A percentile compares a stretch with the other conserved stretches of the same genome.
Evolutionary conservation across 2,329 filamentous ascomycete species (phyloP).

Genomic region (Cadophora malorum): DNA sequence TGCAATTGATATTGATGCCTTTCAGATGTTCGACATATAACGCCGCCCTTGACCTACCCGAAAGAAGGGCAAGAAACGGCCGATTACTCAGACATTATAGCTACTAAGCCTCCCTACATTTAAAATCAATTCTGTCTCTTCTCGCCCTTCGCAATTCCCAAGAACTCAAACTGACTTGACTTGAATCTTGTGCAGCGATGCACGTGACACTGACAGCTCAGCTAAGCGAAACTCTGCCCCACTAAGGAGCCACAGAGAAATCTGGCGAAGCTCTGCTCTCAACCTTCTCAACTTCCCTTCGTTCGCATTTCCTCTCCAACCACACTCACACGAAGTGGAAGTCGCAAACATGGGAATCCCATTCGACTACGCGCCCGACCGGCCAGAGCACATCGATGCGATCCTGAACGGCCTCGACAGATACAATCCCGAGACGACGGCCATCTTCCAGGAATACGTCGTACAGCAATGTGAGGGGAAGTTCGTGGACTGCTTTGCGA

Average conservation of each 20-base stretch:
- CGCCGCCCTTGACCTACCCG: no score
- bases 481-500: slow-evolving; percentile 95
- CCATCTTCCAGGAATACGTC: slow-evolving; percentile 92
- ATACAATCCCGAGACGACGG: slow-evolving; percentile 97
- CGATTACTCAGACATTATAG: no score
- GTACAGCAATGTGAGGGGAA: slow-evolving; percentile 93
- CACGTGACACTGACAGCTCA: neutral
- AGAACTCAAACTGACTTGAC: no score
- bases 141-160: no score
- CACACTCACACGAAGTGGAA: neutral
- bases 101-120: no score
- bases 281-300: neutral
- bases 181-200: neutral
- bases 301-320: neutral
- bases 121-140: no score
- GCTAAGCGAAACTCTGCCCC: neutral
- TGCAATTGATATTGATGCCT: neutral
- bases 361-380: slow-evolving; percentile 88
- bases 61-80: no score
- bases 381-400: slow-evolving; percentile 87
- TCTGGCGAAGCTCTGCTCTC: neutral
- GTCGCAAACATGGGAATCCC: slow-evolving; percentile 46
- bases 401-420: slow-evolving; percentile 98
- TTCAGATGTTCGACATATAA: neutral
- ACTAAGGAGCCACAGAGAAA: slow-evolving; percentile 22